Evolutionary conservation across 2,329 filamentous ascomycete species (phyloP), one percentile per base, ranked within the genome.

Genomic region (Aspergillus glaucus): DNA sequence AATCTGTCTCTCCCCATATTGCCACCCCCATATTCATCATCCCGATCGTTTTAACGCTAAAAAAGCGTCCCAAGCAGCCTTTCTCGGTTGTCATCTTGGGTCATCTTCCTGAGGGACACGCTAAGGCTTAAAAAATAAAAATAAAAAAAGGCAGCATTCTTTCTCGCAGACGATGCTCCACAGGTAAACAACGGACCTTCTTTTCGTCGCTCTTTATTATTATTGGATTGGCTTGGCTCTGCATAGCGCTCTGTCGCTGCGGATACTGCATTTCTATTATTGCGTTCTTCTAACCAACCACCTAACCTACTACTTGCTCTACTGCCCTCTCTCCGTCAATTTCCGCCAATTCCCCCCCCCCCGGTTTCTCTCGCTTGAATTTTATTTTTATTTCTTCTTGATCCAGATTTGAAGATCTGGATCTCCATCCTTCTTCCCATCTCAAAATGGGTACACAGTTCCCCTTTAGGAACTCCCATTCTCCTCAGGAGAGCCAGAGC

Each of bases 211-310:
- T 30, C 26, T 7, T 37, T 37, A n/a, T 21, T 19, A 19, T 5
- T 19, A 40, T 21, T 40, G 15, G 37, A 19, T 40, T 19, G 19
- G 15, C 19, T 40, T 15, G 15, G 37, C 37, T 40, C 19, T 40
- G 37, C 37, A 40, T 40, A 40, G 37, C 37, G 37, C 37, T 40
- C 34, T n/a, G 34, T 36, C 37, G 37, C 37, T 40, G 37, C 37
- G 37, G 37, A 40, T 40, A 40, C 37, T 40, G 37, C 37, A 40
- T 40, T 40, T 40, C 15, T 40, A 40, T 40, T 40, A 19, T 19
- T 36, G n/a, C 6, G 10, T 8, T 6, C 34, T n/a, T 36, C 34
- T 36, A 12, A 30, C 26, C 26, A 30, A 30, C 15, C 34, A 36
- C 34, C 15, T n/a, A 36, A n/a, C 15, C 15, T 36, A 17, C 34